These are phyloP conservation scores for Clarireedia paspali DNA, from an alignment of 2,329 filamentous ascomycete genomes.

Conservation along the genomic window DNA sequence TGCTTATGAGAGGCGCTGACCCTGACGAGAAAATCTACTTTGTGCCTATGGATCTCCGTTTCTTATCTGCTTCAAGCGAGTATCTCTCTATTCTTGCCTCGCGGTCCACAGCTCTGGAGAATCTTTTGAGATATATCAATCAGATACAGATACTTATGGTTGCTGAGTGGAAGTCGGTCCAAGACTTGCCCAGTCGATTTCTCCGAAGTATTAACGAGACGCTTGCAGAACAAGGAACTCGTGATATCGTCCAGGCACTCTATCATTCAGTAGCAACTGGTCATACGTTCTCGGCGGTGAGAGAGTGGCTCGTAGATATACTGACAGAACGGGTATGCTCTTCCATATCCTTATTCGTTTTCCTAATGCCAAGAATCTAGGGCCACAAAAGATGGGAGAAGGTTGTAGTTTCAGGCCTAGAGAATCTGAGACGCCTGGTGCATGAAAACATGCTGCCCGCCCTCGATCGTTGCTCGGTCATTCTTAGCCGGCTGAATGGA, in stretches of 20 bases:
- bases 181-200: constrained; percentile 73
- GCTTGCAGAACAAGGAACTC: constrained; percentile 55
- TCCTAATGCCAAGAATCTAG: constrained; percentile 35
- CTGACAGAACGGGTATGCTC: constrained; percentile 64
- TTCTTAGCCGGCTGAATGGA: constrained; percentile 75
- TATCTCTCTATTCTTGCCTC: constrained; percentile 79
- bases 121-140: constrained; percentile 74
- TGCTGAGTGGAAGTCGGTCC: constrained; percentile 74
- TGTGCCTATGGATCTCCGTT: constrained; percentile 76
- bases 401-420: constrained; percentile 68
- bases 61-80: constrained; percentile 69
- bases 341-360: background rate
- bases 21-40: constrained; percentile 43
- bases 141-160: constrained; percentile 74
- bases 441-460: constrained; percentile 87
- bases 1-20: constrained; percentile 49
- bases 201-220: constrained; percentile 71
- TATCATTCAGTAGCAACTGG: constrained; percentile 83
- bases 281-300: constrained; percentile 64
- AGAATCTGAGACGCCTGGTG: constrained; percentile 66
- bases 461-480: constrained; percentile 72
- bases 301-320: constrained; percentile 84
- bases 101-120: constrained; percentile 81
- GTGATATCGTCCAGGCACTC: constrained; percentile 64
- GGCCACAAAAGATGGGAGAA: constrained; percentile 96